Evolutionary conservation across 164 flowering plant species (phyloP).

Genomic region (Aristolochia californica): DNA sequence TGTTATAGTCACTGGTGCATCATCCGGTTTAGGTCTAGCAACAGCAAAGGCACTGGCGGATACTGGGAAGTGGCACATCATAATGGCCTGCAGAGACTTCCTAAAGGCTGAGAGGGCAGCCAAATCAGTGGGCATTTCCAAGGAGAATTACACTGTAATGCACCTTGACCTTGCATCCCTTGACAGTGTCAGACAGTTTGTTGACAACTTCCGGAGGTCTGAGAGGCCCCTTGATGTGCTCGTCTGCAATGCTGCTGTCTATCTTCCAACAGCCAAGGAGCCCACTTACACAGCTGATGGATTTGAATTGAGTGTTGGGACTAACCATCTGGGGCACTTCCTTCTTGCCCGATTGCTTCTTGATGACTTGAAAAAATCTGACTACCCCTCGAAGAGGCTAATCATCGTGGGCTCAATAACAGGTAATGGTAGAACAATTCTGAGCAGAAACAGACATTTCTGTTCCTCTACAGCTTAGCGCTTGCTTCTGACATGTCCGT

Average conservation of each 20-base stretch:
- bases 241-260: constrained; percentile 97
- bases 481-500: too few relatives aligned
- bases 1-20: constrained; percentile 83
- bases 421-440: constrained; percentile 27
- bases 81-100: constrained; percentile 96
- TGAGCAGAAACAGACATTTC: too few relatives aligned
- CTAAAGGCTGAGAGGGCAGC: constrained; percentile 95
- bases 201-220: constrained; percentile 54
- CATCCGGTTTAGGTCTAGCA: constrained; percentile 93
- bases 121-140: constrained; percentile 67
- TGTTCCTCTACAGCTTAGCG: too few relatives aligned
- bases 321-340: constrained; percentile 95
- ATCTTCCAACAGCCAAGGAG: constrained; percentile 87
- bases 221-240: constrained; percentile 77
- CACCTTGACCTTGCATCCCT: constrained; percentile 94
- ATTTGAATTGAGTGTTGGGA: constrained; percentile 88
- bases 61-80: constrained; percentile 84
- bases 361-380: constrained; percentile 72
- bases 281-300: constrained; percentile 90
- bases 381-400: constrained; percentile 78
- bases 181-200: constrained; percentile 96
- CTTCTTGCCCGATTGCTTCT: constrained; percentile 72
- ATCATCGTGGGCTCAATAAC: constrained; percentile 96
- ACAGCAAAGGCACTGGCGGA: constrained; percentile 83
- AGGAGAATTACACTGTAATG: constrained; percentile 77